A percentile compares a stretch with the other conserved stretches of the same genome.
phyloP scores from a whole-genome alignment of 371 early-diverging fungal species.

The Mucor saturninus region DNA sequence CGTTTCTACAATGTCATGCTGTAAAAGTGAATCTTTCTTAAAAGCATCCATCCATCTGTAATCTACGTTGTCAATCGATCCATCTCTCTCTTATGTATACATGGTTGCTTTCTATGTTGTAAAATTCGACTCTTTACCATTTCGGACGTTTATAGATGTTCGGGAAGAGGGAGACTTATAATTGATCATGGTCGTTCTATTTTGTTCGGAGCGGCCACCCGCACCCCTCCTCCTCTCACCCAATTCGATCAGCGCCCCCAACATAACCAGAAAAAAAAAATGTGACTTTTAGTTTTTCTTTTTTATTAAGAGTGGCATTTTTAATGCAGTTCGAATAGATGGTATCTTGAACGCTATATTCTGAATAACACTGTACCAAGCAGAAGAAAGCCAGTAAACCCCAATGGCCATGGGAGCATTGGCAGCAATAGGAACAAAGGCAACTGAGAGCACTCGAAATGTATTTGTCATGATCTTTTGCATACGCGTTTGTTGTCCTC shows the following conservation, averaged over 20 bases:
- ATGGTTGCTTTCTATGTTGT: conserved; percentile 2
- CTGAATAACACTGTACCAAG: conserved; percentile 64
- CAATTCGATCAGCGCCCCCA: neutral
- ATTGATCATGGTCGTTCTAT: conserved; percentile 9
- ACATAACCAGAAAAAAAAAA: no score
- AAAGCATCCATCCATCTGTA: conserved; percentile 11
- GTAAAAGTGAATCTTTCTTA: no score
- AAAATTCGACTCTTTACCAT: conserved; percentile 20
- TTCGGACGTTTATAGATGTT: conserved; percentile 28
- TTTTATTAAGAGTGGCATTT: conserved; percentile 25
- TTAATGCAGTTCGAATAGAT: conserved; percentile 30
- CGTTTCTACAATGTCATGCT: neutral
- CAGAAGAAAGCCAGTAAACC: conserved; percentile 68
- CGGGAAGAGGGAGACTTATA: conserved; percentile 23
- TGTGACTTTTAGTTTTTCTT: neutral
- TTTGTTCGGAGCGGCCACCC: conserved; percentile 2
- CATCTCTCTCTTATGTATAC: conserved; percentile 1
- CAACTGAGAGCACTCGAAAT: conserved; percentile 63
- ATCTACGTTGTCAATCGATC: neutral
- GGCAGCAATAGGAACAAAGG: conserved; percentile 72
- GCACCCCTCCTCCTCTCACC: neutral
- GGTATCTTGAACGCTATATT: conserved; percentile 60
- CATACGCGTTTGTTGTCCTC: conserved; percentile 42
- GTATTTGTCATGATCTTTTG: conserved; percentile 59
- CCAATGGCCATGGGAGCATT: conserved; percentile 73